phyloP scores from a whole-genome alignment of 768 basidiomycete genomes.

The Xerocomus spinulosus region DNA sequence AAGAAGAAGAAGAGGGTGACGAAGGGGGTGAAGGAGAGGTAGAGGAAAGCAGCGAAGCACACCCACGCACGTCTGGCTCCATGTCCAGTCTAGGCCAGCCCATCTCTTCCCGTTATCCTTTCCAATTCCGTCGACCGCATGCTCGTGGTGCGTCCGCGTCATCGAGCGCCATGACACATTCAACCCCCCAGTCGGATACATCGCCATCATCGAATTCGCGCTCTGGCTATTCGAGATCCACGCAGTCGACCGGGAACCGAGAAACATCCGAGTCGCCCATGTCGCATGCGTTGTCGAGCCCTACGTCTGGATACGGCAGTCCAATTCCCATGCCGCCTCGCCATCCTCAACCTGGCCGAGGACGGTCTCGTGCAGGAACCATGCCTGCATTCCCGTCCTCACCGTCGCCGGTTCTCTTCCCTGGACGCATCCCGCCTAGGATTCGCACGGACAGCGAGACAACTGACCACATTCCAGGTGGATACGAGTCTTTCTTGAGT shows the following conservation, averaged over 20 bases:
- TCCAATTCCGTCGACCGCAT: conserved; percentile 51
- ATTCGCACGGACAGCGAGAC: conserved; percentile 28
- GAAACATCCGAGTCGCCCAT: conserved; percentile 55
- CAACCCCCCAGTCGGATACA: conserved; percentile 34
- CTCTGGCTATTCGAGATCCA: conserved; percentile 40
- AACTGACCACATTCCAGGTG: conserved; percentile 24
- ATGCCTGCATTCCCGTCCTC: conserved; percentile 35
- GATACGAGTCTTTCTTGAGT: conserved; percentile 30
- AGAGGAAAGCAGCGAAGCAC: conserved; percentile 45
- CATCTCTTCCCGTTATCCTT: conserved; percentile 64
- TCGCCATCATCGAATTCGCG: conserved; percentile 37
- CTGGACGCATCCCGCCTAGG: conserved; percentile 24
- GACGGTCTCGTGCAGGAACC: conserved; percentile 37
- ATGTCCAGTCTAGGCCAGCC: conserved; percentile 85
- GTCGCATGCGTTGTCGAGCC: conserved; percentile 39
- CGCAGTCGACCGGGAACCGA: conserved; percentile 59
- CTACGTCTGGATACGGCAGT: conserved; percentile 30
- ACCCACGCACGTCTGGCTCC: conserved; percentile 69
- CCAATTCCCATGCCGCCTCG: conserved; percentile 49
- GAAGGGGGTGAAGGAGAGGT: conserved; percentile 37
- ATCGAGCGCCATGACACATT: conserved; percentile 39
- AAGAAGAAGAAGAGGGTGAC: conserved; percentile 33
- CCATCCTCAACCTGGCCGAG: conserved; percentile 39
- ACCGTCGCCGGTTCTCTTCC: conserved; percentile 33
- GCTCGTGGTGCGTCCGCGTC: conserved; percentile 41